Percentiles rank a stretch among this genome's conserved stretches.
Conservation (phyloP, 495 filamentous ascomycete genomes). For the Sordaria brevicollis region DNA sequence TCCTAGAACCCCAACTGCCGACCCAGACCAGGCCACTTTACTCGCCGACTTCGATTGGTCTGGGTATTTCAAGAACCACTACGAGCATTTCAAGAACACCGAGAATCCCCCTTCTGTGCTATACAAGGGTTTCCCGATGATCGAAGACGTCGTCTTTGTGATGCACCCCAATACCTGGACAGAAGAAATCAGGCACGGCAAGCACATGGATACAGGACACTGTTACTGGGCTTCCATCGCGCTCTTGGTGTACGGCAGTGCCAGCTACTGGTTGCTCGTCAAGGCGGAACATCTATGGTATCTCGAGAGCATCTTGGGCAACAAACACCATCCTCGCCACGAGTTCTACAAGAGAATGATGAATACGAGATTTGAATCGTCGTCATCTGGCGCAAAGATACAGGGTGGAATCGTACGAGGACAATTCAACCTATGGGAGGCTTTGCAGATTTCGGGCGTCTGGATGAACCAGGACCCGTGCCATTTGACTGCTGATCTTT, state of each 20-base stretch:
- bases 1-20: not conserved
- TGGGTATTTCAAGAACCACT: not conserved
- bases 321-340: constrained; percentile 13
- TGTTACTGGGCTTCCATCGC: constrained; percentile 13
- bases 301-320: constrained; percentile 6
- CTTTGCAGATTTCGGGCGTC: constrained; percentile 11
- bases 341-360: constrained; percentile 3
- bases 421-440: constrained; percentile 13
- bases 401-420: not conserved
- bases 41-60: not conserved
- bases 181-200: not conserved
- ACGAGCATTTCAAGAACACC: not conserved
- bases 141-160: constrained; percentile 12
- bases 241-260: constrained; percentile 10
- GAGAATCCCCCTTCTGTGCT: not conserved
- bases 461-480: constrained; percentile 14
- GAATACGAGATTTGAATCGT: not conserved
- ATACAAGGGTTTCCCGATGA: constrained; percentile 9
- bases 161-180: constrained; percentile 10
- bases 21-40: not conserved
- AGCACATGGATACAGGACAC: constrained; percentile 2
- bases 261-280: constrained; percentile 13
- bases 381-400: not conserved
- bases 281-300: constrained; percentile 19
- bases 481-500: constrained; percentile 18